phyloP scores from a whole-genome alignment of 164 flowering plant species.

The Berberis thunbergii region DNA sequence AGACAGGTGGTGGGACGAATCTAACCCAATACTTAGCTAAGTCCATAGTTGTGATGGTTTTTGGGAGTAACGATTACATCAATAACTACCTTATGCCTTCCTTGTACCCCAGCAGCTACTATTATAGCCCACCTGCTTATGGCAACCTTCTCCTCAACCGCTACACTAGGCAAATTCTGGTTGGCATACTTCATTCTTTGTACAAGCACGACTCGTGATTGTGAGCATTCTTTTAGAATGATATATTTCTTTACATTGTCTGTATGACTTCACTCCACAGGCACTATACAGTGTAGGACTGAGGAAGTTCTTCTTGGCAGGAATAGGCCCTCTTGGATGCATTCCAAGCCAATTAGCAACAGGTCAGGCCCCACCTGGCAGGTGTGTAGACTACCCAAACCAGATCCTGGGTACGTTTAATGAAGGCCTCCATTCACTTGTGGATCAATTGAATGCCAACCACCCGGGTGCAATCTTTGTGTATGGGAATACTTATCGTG shows the following conservation, averaged over 20 bases:
- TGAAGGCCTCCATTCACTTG: conserved; percentile 45
- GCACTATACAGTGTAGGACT: conserved; percentile 56
- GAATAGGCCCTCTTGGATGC: conserved; percentile 39
- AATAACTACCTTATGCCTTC: conserved; percentile 65
- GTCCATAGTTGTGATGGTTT: conserved; percentile 48
- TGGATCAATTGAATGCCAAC: conserved; percentile 37
- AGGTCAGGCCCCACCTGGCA: conserved; percentile 35
- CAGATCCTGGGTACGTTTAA: conserved; percentile 56
- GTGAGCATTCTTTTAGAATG: not conserved
- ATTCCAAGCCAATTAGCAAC: conserved; percentile 38
- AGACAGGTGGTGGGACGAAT: conserved; percentile 17
- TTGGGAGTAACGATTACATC: conserved; percentile 73
- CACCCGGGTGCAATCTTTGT: conserved; percentile 47
- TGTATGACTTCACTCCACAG: conserved; percentile 22
- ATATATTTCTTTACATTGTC: not conserved
- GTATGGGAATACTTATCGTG: not conserved
- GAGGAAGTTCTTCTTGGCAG: conserved; percentile 23
- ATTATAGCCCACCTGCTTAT: conserved; percentile 34
- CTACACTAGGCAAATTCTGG: conserved; percentile 49
- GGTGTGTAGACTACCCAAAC: conserved; percentile 56
- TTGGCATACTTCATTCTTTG: conserved; percentile 7
- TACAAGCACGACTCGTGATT: not conserved
- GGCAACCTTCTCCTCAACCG: conserved; percentile 53
- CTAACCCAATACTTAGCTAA: conserved; percentile 33
- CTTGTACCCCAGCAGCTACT: conserved; percentile 36